Base-by-base conservation (phyloP, 75 land plant species). In the Pinus albicaulis region DNA sequence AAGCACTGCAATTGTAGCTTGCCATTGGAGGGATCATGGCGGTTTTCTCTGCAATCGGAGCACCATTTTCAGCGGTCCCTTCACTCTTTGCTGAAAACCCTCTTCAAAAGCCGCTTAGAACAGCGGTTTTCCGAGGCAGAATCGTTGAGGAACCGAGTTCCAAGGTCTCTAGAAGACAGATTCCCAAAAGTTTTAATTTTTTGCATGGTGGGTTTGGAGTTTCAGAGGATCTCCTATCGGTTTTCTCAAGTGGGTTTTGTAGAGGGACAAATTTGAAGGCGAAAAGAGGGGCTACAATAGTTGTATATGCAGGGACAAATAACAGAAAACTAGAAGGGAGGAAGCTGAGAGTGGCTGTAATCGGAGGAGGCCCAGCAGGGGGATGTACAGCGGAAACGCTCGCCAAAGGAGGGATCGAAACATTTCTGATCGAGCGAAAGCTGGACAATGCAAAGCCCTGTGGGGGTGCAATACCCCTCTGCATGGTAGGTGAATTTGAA, bases 331-430 rank as follows among this genome's bases (percentile, higher is more conserved):
- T 94, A 59, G 79, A 85, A 38, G 92, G 93, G 28, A 82, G 95
- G 63, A 85, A 84, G 76, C 88, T 96, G 70, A 94, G 93, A 0
- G 99, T 84, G 15, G 98, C 99, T 31, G 99, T 96, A 16, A 81
- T 96, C 23, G 99, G 99, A 26, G 98, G 99, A 59, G 99, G 99
- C 20, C 99, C 99, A 1, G 98, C 99, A 0, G 99, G 98, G 0
- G 92, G 95, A 56, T 89, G 92, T 25, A 93, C 99, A 11, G 99
- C 99, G 0, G 99, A 94, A 73, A 88, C 95, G 7, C 88, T 96
- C 2, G 95, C 99, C 4, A 76, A 84, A 23, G 89, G 91, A 41
- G 99, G 98, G 22, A 77, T 96, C 63, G 98, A 96, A 83, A 96
- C 99, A 5, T 89, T 85, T 76, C 85, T 96, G 72, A 86, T 96